Conservation (phyloP, 352 stramenopile species). For the Aphanomyces astaci region DNA sequence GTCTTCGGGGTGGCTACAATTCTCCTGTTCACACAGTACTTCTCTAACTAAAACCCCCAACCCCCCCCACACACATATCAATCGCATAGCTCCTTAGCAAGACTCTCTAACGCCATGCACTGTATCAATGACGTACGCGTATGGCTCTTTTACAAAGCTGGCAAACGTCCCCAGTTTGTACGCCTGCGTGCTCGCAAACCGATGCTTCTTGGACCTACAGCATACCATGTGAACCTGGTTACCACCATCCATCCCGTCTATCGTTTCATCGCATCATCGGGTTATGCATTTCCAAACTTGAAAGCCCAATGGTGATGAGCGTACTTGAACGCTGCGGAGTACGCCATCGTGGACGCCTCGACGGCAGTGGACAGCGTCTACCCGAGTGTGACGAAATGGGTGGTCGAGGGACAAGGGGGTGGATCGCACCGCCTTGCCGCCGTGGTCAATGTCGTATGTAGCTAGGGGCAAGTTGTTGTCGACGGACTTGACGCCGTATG, state of each 20-base stretch:
- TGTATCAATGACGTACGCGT: not conserved
- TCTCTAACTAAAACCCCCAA: no score
- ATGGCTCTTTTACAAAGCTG: conserved; percentile 17
- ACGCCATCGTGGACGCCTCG: not conserved
- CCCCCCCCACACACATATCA: no score
- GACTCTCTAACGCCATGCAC: not conserved
- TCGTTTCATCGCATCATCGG: no score
- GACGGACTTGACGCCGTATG: conserved; percentile 10
- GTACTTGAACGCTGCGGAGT: conserved; percentile 17
- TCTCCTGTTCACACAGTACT: no score
- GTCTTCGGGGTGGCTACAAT: conserved; percentile 13
- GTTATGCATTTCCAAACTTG: no score
- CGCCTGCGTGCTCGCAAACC: conserved; percentile 4
- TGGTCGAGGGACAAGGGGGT: not conserved
- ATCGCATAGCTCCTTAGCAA: no score
- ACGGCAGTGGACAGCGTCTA: conserved; percentile 5
- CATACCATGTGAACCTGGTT: no score
- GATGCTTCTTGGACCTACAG: not conserved
- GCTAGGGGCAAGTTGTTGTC: conserved; percentile 19
- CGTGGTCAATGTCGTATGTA: conserved; percentile 15
- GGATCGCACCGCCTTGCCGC: not conserved
- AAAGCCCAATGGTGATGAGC: not conserved
- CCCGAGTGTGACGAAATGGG: not conserved
- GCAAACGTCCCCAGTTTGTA: conserved; percentile 18
- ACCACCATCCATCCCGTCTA: no score